Conservation (phyloP, 179 eudicot species). For the Spinacia oleracea region DNA sequence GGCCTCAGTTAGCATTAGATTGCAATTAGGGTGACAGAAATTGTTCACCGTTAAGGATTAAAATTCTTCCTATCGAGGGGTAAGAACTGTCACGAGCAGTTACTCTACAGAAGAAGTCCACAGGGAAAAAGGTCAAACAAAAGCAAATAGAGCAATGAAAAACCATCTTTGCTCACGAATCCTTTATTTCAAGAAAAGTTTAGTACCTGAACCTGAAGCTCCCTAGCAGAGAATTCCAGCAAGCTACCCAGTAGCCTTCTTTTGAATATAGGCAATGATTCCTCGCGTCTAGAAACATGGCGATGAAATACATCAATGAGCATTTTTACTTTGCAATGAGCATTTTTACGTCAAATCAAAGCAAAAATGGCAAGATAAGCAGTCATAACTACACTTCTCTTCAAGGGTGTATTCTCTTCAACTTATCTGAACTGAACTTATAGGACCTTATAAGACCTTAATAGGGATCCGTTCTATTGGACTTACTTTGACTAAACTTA, state of each 20-base stretch:
- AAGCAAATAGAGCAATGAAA: neutral
- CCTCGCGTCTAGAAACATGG: slow-evolving; percentile 72
- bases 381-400: neutral
- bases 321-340: too few species aligned
- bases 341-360: slow-evolving; percentile 6
- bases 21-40: neutral
- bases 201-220: slow-evolving; percentile 92
- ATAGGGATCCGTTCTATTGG: too few species aligned
- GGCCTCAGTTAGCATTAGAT: neutral
- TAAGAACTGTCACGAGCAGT: neutral
- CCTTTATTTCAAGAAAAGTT: neutral
- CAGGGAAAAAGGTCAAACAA: neutral
- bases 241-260: slow-evolving; percentile 91
- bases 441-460: too few species aligned
- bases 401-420: too few species aligned
- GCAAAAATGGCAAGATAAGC: neutral
- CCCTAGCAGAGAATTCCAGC: slow-evolving; percentile 93
- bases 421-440: too few species aligned
- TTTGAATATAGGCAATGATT: slow-evolving; percentile 85
- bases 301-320: slow-evolving; percentile 14
- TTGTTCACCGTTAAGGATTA: neutral
- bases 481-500: too few species aligned
- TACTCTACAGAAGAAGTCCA: neutral
- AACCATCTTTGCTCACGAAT: slow-evolving; percentile 12
- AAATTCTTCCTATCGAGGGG: neutral